Percentiles rank a stretch among this genome's conserved stretches.
phyloP scores from a whole-genome alignment of 1,284 basidiomycete genomes.

The Sporisorium sorghi region DNA sequence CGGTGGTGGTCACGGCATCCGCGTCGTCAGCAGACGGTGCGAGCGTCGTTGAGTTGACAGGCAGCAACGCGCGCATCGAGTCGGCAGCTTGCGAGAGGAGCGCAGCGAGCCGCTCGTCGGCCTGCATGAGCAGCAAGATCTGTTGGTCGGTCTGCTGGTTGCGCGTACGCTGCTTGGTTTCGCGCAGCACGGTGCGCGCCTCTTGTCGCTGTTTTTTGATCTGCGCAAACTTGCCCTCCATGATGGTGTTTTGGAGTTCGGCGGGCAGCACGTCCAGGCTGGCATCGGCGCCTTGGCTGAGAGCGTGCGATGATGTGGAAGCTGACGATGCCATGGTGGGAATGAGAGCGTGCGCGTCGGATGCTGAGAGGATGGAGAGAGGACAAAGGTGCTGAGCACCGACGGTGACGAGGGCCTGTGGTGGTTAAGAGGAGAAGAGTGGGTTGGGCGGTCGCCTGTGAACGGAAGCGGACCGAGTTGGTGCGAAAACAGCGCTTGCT shows the following conservation, averaged over 20 bases:
- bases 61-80: slow-evolving; percentile 43
- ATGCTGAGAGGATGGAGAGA: slow-evolving; percentile 1
- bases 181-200: slow-evolving; percentile 37
- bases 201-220: slow-evolving; percentile 39
- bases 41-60: slow-evolving; percentile 4
- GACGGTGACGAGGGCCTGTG: not conserved
- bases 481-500: no score
- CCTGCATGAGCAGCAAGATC: slow-evolving; percentile 52
- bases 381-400: not conserved
- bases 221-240: slow-evolving; percentile 40
- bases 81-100: slow-evolving; percentile 50
- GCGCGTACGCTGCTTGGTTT: slow-evolving; percentile 36
- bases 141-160: slow-evolving; percentile 52
- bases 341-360: not conserved
- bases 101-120: slow-evolving; percentile 42
- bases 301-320: not conserved
- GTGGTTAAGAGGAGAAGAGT: no score
- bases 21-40: not conserved
- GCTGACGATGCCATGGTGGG: not conserved
- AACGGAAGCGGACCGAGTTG: no score
- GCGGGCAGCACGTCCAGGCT: slow-evolving; percentile 26
- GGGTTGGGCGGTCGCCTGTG: no score
- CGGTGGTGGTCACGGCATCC: not conserved
- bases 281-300: not conserved
- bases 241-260: slow-evolving; percentile 32